Evolutionary conservation across 306 rosid species (phyloP).

Genomic region (Phaseolus lunatus): DNA sequence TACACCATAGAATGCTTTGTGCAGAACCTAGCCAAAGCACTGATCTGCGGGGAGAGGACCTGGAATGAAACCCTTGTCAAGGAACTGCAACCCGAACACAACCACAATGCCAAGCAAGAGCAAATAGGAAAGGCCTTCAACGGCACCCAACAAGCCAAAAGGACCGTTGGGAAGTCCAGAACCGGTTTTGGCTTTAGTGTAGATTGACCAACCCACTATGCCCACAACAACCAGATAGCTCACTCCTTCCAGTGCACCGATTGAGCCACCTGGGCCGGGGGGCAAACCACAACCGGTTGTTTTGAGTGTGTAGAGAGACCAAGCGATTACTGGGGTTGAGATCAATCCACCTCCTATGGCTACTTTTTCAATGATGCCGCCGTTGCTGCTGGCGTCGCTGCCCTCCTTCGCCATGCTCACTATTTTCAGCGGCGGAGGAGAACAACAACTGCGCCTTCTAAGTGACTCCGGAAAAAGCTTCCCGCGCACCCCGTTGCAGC

Average conservation of each 20-base stretch:
- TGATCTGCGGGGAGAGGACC: slow-evolving; percentile 92
- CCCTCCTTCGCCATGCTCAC: slow-evolving; percentile 68
- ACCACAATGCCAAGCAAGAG: slow-evolving; percentile 66
- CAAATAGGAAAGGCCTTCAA: slow-evolving; percentile 80
- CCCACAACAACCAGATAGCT: slow-evolving; percentile 77
- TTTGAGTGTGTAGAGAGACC: slow-evolving; percentile 94
- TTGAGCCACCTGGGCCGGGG: slow-evolving; percentile 90
- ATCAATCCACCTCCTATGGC: slow-evolving; percentile 81
- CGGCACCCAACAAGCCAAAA: slow-evolving; percentile 84
- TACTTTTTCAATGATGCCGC: slow-evolving; percentile 59
- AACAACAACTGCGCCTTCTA: slow-evolving; percentile 21
- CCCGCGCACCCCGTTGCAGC: slow-evolving; percentile 16
- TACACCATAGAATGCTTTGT: slow-evolving; percentile 20
- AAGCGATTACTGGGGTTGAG: slow-evolving; percentile 79
- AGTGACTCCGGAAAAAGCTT: slow-evolving; percentile 12
- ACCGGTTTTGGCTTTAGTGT: slow-evolving; percentile 82
- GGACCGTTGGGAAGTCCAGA: slow-evolving; percentile 93
- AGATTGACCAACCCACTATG: slow-evolving; percentile 86
- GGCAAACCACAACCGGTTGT: slow-evolving; percentile 94
- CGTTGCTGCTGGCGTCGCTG: slow-evolving; percentile 50
- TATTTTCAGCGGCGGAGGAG: slow-evolving; percentile 48
- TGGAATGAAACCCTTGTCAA: slow-evolving; percentile 78
- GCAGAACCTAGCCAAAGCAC: slow-evolving; percentile 71
- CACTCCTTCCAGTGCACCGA: slow-evolving; percentile 91
- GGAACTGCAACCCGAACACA: slow-evolving; percentile 83